These are phyloP conservation scores for Coemansia pectinata DNA, from an alignment of 192 early-diverging fungal species.

Conservation along the genomic window DNA sequence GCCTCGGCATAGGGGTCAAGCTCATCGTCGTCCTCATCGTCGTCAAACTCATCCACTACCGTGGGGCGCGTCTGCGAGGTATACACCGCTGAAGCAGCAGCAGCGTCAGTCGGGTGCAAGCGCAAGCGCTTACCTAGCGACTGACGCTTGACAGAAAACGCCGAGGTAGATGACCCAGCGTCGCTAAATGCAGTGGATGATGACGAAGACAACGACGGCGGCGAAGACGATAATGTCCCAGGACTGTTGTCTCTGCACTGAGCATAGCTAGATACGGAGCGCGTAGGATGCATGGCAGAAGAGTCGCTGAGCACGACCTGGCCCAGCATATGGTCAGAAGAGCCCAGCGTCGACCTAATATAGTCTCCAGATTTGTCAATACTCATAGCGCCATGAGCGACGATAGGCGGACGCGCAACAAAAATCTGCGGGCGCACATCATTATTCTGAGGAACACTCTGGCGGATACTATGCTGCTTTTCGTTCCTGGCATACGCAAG, in stretches of 20 bases:
- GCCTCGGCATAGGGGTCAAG: not conserved
- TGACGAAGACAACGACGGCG: not conserved
- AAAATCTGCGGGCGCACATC: conserved; percentile 27
- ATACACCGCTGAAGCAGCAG: conserved; percentile 6
- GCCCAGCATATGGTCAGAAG: not conserved
- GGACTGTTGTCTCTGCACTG: not conserved
- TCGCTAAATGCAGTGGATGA: not conserved
- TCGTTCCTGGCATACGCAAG: not conserved
- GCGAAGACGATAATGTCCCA: not conserved
- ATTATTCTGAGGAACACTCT: not conserved
- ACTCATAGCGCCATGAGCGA: conserved; percentile 31
- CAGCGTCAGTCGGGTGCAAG: not conserved
- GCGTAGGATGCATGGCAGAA: not conserved
- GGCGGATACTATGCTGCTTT: conserved; percentile 1
- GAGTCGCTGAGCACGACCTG: not conserved
- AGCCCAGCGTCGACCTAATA: conserved; percentile 3
- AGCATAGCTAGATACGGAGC: not conserved
- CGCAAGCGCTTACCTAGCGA: not conserved
- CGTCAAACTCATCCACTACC: conserved; percentile 11
- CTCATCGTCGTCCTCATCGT: conserved; percentile 21
- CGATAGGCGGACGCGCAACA: conserved; percentile 26
- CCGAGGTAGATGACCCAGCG: not conserved
- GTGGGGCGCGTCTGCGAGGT: not conserved
- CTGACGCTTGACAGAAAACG: not conserved
- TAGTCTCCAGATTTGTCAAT: conserved; percentile 25